Conservation (phyloP, 1,284 basidiomycete species). For the Violaceomyces palustris region DNA sequence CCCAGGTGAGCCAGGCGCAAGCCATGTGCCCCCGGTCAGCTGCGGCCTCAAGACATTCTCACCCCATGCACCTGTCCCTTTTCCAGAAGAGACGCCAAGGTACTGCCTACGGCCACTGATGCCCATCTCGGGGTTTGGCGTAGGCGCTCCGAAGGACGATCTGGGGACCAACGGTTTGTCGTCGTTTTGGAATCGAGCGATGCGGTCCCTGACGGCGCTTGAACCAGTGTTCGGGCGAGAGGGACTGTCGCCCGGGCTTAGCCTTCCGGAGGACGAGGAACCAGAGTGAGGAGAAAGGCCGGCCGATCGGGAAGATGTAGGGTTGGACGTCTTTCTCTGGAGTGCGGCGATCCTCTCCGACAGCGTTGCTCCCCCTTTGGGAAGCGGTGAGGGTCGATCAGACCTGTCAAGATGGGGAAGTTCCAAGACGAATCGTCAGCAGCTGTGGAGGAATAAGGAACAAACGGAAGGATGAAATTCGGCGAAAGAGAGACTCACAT, state of each 20-base stretch:
- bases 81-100: conserved; percentile 25
- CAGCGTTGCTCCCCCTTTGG: conserved; percentile 29
- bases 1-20: conserved; percentile 25
- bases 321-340: conserved; percentile 34
- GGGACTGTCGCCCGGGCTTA: conserved; percentile 22
- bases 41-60: conserved; percentile 42
- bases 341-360: conserved; percentile 45
- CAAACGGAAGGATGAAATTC: no score
- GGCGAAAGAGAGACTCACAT: no score
- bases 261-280: conserved; percentile 8
- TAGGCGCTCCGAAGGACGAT: conserved; percentile 41
- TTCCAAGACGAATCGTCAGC: no score
- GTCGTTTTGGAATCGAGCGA: conserved; percentile 38
- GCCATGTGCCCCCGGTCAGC: conserved; percentile 43
- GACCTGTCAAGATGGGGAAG: no score
- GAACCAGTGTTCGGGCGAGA: conserved; percentile 6
- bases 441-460: no score
- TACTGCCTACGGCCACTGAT: conserved; percentile 21
- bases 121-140: conserved; percentile 36
- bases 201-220: conserved; percentile 37
- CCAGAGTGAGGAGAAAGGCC: conserved; percentile 12
- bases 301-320: conserved; percentile 7
- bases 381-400: conserved; percentile 12
- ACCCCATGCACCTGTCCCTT: conserved; percentile 35
- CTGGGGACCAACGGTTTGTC: conserved; percentile 39